Conservation (phyloP, 2,329 filamentous ascomycete genomes). For the Endoconidiophora laricicola region DNA sequence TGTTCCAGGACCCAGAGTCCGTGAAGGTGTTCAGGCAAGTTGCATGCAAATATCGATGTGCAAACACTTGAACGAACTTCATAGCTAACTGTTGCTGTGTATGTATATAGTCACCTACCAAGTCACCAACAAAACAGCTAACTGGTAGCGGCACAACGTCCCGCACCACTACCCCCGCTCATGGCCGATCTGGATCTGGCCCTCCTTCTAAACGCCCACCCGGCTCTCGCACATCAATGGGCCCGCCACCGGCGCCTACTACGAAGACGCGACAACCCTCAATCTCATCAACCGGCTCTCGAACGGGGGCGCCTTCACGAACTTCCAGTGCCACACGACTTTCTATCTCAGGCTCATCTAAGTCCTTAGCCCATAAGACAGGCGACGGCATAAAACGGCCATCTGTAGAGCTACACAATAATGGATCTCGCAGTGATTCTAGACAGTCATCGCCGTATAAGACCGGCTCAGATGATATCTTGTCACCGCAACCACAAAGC, state of each 20-base stretch:
- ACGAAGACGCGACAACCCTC: conserved; percentile 28
- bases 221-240: conserved; percentile 47
- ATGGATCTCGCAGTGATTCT: not conserved
- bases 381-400: conserved; percentile 21
- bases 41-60: not conserved
- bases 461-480: conserved; percentile 30
- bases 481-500: conserved; percentile 33
- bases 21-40: conserved; percentile 6
- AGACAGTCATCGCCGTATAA: conserved; percentile 23
- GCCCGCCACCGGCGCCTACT: conserved; percentile 40
- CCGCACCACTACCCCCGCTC: conserved; percentile 48
- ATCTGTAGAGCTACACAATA: conserved; percentile 24
- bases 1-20: conserved; percentile 1
- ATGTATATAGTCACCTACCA: conserved; percentile 48
- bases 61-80: not conserved
- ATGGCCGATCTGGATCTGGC: conserved; percentile 21
- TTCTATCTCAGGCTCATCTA: conserved; percentile 7
- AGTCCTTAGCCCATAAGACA: conserved; percentile 2
- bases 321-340: conserved; percentile 21
- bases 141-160: conserved; percentile 35
- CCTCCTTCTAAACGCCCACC: conserved; percentile 20
- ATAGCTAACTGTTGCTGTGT: not conserved
- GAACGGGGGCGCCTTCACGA: conserved; percentile 21
- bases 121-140: conserved; percentile 60
- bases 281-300: conserved; percentile 24